Evolutionary conservation across 257 asterid genomes (phyloP), one percentile per base, ranked within the genome.

Genomic region (Penstemon davidsonii): DNA sequence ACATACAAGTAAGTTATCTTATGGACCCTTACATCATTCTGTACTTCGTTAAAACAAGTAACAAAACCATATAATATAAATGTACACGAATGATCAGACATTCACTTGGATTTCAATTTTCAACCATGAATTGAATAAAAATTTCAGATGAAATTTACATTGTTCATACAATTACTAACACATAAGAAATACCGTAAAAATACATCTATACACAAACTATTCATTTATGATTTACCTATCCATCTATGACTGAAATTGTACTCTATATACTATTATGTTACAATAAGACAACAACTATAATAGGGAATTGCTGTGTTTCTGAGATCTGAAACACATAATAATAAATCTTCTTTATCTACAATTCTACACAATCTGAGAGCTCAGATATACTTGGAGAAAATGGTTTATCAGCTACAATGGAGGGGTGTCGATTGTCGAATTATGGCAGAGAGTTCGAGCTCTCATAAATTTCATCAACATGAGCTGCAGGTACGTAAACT

Each of bases 401-500:
- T 25, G 33, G 33, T 25, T 2, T 25, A 25, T 25, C 33, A 25
- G 33, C 33, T 25, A 25, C 33, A 25, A 25, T 25, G 33, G 33
- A 25, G 33, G 33, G 54, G 36, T 9, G 15, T 33, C n/a, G n/a
- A n/a, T n/a, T n/a, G n/a, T n/a, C 15, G 33, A 36, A 41, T 61
- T 70, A 90, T 5, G 83, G 76, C 55, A 60, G 81, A 45, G 80
- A 55, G 75, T 59, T 71, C 36, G 75, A 83, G 37, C 80, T 87
- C 62, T 77, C 85, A 60, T 91, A 94, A 60, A 90, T 94, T 79
- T 94, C 96, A 66, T 90, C 96, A 39, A 88, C 89, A 43, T 84
- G 96, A 15, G 93, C 80, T 60, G 91, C 96, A 52, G 99, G 96
- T 8, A 88, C 99, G 42, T 94, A 90, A 50, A 94, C 94, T 13